Evolutionary conservation across 305 asterid species (phyloP).

Genomic region (Fraxinus sp.): DNA sequence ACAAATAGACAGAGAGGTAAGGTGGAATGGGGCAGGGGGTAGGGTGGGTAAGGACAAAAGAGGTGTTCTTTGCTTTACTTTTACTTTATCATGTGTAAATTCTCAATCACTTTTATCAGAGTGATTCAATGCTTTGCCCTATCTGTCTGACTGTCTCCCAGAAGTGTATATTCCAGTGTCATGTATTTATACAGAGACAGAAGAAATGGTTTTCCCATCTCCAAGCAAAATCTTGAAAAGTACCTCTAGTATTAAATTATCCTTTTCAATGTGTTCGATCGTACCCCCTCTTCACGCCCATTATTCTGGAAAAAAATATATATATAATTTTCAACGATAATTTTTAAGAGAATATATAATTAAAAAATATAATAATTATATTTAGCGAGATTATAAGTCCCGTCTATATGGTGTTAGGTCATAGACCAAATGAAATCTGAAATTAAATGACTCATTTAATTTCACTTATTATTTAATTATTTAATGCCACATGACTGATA

Average conservation of each 20-base stretch:
- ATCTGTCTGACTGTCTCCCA: not conserved
- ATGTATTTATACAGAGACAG: not conserved
- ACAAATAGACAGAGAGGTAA: conserved; percentile 14
- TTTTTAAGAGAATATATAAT: too few relatives aligned
- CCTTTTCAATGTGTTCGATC: not conserved
- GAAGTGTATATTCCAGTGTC: not conserved
- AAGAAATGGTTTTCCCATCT: not conserved
- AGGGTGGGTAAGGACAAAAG: not conserved
- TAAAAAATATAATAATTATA: too few relatives aligned
- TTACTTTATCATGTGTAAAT: conserved; percentile 26
- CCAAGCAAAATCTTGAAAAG: not conserved
- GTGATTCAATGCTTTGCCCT: not conserved
- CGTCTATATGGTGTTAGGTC: too few relatives aligned
- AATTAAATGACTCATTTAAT: too few relatives aligned
- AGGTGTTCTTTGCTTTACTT: conserved; percentile 13
- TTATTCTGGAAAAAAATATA: too few relatives aligned
- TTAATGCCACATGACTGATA: too few relatives aligned
- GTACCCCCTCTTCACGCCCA: too few relatives aligned
- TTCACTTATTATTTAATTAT: too few relatives aligned
- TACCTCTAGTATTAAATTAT: not conserved
- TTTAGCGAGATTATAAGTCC: too few relatives aligned
- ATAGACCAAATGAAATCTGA: too few relatives aligned
- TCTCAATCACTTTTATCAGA: conserved; percentile 23
- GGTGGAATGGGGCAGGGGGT: not conserved
- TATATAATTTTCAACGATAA: too few relatives aligned